Base-by-base conservation (phyloP, 2,329 filamentous ascomycete genomes). In the Elsinoe fawcettii region DNA sequence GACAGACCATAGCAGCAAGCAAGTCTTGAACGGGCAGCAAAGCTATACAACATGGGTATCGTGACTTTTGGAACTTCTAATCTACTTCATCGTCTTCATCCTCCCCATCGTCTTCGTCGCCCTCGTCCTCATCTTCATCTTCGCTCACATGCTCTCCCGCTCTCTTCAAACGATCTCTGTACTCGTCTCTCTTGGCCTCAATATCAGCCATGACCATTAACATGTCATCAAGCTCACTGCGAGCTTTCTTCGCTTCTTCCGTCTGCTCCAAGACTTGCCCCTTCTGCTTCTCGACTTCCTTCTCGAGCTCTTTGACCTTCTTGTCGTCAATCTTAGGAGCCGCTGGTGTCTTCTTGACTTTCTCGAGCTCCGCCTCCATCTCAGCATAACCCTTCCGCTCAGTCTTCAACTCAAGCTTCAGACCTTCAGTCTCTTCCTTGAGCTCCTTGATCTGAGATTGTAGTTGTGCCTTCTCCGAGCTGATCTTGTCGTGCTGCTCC, bases 121-220 rank as follows among this genome's bases (percentile, higher is more conserved):
- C 65, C 3, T 65, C 66, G 2, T 65, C 60, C 0, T 59, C 61
- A 12, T 59, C 66, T 20, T 68, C 67, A 20, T 67, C 66, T 12
- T 67, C 66, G 11, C 64, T 65, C 5, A 69, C 63, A 53, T 66
- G 63, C 12, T 66, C 66, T 25, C 66, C 67, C 43, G 64, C 51
- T 51, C 63, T 60, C 58, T 64, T 66, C 16, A 65, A 47, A 60
- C 61, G 64, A 16, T 47, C 61, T 51, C 57, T 61, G 37, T 65
- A 67, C 51, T 57, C 61, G 51, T 65, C 64, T 53, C 62, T 57
- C 61, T 77, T 76, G 58, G 75, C 71, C 65, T 77, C 73, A 22
- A 78, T 66, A 58, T 77, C 75, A 3, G 73, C 71, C 27, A 76
- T 70, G 3, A 75, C 66, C 51, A 78, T 74, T 58, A 80, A 73